Percentiles rank a stretch among this genome's conserved stretches.
These are phyloP conservation scores for Tylopilus sp. DNA, from an alignment of 1,284 basidiomycete species.

Conservation along the genomic window DNA sequence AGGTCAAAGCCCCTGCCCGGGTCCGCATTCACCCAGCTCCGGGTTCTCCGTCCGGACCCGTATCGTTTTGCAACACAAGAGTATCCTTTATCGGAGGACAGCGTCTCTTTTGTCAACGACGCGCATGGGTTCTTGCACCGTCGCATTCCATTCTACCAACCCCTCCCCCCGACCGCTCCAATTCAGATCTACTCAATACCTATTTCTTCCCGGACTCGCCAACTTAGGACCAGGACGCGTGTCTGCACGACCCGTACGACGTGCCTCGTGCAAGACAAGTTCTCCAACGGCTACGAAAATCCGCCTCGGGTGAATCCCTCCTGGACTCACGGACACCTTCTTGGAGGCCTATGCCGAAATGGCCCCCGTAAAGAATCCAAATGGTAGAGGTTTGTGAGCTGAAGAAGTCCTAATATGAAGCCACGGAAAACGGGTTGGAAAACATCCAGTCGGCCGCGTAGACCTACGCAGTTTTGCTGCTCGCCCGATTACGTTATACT, in stretches of 20 bases:
- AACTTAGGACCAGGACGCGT: constrained; percentile 71
- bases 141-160: constrained; percentile 53
- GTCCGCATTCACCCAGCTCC: constrained; percentile 41
- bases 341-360: constrained; percentile 61
- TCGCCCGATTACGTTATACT: constrained; percentile 49
- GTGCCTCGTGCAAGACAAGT: constrained; percentile 62
- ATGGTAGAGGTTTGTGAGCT: constrained; percentile 49
- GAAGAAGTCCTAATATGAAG: constrained; percentile 56
- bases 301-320: constrained; percentile 30
- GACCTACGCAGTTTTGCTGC: constrained; percentile 67
- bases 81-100: constrained; percentile 21
- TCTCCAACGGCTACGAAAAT: constrained; percentile 55
- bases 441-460: constrained; percentile 49
- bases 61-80: constrained; percentile 35
- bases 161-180: constrained; percentile 49
- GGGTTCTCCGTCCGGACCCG: constrained; percentile 37
- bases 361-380: constrained; percentile 46
- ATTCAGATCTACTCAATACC: constrained; percentile 39
- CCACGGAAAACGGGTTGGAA: constrained; percentile 51
- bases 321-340: constrained; percentile 45
- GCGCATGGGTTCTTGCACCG: constrained; percentile 47
- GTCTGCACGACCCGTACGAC: constrained; percentile 68
- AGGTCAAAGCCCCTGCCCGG: constrained; percentile 49
- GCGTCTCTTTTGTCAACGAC: constrained; percentile 26
- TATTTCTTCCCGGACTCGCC: constrained; percentile 61